Evolutionary conservation across 2,329 filamentous ascomycete species (phyloP), one percentile per base, ranked within the genome.

Genomic region (Coniochaeta pulveracea): DNA sequence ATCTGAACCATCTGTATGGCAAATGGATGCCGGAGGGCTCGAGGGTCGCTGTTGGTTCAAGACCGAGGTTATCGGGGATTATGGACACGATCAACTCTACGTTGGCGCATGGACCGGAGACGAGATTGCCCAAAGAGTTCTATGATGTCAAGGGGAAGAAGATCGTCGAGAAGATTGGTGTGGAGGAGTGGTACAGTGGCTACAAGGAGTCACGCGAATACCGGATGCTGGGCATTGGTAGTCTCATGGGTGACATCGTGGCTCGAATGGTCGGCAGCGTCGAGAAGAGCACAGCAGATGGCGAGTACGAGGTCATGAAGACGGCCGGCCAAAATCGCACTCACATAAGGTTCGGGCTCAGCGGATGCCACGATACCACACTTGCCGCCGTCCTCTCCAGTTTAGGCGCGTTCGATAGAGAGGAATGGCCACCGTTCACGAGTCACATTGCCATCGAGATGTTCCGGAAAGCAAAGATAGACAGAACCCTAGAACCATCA

Each of bases 71-170:
- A 10, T 86, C 78, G 5, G 91, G 91, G 34, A 80, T 98, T 47
- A 85, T 93, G 81, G 91, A 98, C 58, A 91, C 85, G 0, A 72
- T 96, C 49, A 96, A 95, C 51, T 76, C 85, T 6, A 93, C 85
- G 0, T 65, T 82, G 10, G 89, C 88, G 3, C 91, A 96, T 52
- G 85, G 84, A 0, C 73, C 81, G 0, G 70, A 72, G 9, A 95
- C 88, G 0, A 76, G 69, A 28, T 68, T 96, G 3, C 91, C 91
- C 0, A 64, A 68, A 8, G 82, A 86, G 41, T 96, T 98, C 55
- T 96, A 96, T 56, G 85, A 95, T 49, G 52, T 67, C 12, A 80
- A 78, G 48, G 75, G 70, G 4, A 68, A 75, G 32, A 64, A 66
- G 4, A 80, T 86, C 39, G 73, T 91, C 37, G 64, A 78, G 37